These are phyloP conservation scores for Ogataea angusta DNA, from an alignment of 805 yeast species.

Conservation along the genomic window DNA sequence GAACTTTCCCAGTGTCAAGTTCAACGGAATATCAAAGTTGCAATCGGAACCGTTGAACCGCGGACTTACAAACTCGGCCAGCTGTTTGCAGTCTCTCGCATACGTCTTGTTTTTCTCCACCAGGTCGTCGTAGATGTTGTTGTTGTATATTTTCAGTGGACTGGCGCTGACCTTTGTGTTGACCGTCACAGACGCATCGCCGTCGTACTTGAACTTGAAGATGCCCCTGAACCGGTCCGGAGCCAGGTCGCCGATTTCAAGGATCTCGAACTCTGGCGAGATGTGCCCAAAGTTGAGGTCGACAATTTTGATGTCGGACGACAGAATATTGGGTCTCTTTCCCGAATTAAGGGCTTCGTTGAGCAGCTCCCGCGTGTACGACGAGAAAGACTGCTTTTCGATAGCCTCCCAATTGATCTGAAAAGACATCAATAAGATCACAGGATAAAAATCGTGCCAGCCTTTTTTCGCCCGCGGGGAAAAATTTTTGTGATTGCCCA, in stretches of 20 bases:
- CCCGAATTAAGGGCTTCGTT: slow-evolving; percentile 75
- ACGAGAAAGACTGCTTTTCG: slow-evolving; percentile 58
- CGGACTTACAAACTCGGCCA: slow-evolving; percentile 57
- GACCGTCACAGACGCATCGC: slow-evolving; percentile 71
- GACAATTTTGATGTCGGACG: slow-evolving; percentile 63
- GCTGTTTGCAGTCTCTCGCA: slow-evolving; percentile 29
- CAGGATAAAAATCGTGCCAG: slow-evolving; percentile 2
- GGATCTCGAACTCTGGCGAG: slow-evolving; percentile 72
- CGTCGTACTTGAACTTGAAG: slow-evolving; percentile 70
- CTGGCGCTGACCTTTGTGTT: slow-evolving; percentile 83
- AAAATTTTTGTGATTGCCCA: slow-evolving; percentile 7
- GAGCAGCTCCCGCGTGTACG: slow-evolving; percentile 61
- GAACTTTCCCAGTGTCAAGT: slow-evolving; percentile 68
- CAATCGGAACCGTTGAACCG: slow-evolving; percentile 61
- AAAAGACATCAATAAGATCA: slow-evolving; percentile 56
- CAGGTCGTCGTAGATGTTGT: slow-evolving; percentile 29
- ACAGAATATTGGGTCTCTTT: slow-evolving; percentile 64
- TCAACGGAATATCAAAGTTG: slow-evolving; percentile 74
- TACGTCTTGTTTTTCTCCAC: slow-evolving; percentile 31
- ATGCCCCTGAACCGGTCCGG: slow-evolving; percentile 76
- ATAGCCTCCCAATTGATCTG: slow-evolving; percentile 74
- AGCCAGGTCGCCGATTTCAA: slow-evolving; percentile 80
- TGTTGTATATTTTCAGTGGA: slow-evolving; percentile 63
- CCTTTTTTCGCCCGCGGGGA: slow-evolving; percentile 11
- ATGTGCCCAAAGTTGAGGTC: slow-evolving; percentile 71